phyloP scores from a whole-genome alignment of 495 filamentous ascomycete genomes.

The Neurospora sp. region DNA sequence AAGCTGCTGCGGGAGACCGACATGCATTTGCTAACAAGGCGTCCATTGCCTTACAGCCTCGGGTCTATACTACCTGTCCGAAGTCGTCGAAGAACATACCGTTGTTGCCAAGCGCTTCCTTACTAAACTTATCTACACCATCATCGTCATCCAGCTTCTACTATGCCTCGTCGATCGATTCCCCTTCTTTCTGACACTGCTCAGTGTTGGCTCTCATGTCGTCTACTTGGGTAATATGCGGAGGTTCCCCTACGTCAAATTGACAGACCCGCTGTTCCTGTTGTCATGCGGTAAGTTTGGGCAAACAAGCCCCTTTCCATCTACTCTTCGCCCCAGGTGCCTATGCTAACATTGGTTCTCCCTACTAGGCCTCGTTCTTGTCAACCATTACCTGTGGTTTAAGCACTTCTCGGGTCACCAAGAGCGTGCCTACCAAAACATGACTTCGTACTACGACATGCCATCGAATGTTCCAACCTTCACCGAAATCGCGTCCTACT shows the following conservation, averaged over 20 bases:
- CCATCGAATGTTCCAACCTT: conserved; percentile 65
- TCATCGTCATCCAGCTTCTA: conserved; percentile 65
- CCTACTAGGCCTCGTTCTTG: conserved; percentile 59
- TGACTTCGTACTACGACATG: conserved; percentile 45
- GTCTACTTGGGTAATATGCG: conserved; percentile 86
- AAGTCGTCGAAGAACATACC: conserved; percentile 95
- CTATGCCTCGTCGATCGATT: conserved; percentile 77
- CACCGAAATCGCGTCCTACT: conserved; percentile 91
- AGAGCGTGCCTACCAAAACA: conserved; percentile 32
- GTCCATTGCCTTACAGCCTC: conserved; percentile 49
- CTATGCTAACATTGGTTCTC: conserved; percentile 9
- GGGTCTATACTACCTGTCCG: conserved; percentile 95
- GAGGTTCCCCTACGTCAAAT: conserved; percentile 77
- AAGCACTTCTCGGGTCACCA: conserved; percentile 69
- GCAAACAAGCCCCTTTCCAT: conserved; percentile 10
- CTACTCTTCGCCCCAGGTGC: not conserved
- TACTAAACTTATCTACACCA: conserved; percentile 71
- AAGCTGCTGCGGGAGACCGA: not conserved
- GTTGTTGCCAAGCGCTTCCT: conserved; percentile 81
- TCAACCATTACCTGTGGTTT: conserved; percentile 98
- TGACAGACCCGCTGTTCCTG: conserved; percentile 82
- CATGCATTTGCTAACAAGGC: not conserved
- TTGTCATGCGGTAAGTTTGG: conserved; percentile 56
- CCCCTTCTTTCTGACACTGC: conserved; percentile 57
- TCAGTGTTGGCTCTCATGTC: conserved; percentile 74